phyloP scores from a whole-genome alignment of 768 basidiomycete species.

The Tubosaeta sp. region DNA sequence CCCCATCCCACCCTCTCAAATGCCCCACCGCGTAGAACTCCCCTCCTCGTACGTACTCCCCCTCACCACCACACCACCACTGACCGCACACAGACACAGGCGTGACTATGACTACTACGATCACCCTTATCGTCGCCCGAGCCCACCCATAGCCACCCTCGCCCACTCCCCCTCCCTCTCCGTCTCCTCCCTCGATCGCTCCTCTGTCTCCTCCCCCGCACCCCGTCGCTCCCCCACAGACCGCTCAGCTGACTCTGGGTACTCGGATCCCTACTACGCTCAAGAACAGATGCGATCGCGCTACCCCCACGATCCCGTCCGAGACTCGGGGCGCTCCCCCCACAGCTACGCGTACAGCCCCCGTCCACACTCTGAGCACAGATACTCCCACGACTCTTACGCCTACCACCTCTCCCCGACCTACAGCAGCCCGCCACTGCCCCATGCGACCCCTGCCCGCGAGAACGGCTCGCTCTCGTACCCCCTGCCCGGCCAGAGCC shows the following conservation, averaged over 20 bases:
- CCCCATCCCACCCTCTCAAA: conserved; percentile 20
- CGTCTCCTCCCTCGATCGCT: conserved; percentile 56
- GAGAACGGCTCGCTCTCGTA: conserved; percentile 29
- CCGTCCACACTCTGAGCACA: conserved; percentile 25
- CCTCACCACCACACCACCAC: conserved; percentile 24
- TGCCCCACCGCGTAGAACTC: conserved; percentile 51
- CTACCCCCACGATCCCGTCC: conserved; percentile 32
- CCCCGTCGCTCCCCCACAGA: conserved; percentile 39
- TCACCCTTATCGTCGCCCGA: conserved; percentile 36
- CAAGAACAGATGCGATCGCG: conserved; percentile 35
- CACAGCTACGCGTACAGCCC: conserved; percentile 23
- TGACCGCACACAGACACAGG: conserved; percentile 30
- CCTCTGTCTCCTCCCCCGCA: conserved; percentile 57
- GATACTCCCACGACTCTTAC: conserved; percentile 32
- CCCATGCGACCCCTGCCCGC: conserved; percentile 22
- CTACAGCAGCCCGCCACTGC: conserved; percentile 26
- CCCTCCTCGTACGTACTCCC: conserved; percentile 30
- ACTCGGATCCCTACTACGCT: conserved; percentile 38
- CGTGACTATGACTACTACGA: conserved; percentile 42
- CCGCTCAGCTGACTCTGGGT: conserved; percentile 27
- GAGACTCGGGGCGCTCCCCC: conserved; percentile 21
- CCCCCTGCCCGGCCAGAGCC: conserved; percentile 37
- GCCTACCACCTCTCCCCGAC: conserved; percentile 26
- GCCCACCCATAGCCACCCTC: conserved; percentile 46
- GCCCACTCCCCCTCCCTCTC: conserved; percentile 61